Evolutionary conservation across 2,329 filamentous ascomycete genomes (phyloP), one percentile per base, ranked within the genome.

Genomic region (Diplodia intermedia): DNA sequence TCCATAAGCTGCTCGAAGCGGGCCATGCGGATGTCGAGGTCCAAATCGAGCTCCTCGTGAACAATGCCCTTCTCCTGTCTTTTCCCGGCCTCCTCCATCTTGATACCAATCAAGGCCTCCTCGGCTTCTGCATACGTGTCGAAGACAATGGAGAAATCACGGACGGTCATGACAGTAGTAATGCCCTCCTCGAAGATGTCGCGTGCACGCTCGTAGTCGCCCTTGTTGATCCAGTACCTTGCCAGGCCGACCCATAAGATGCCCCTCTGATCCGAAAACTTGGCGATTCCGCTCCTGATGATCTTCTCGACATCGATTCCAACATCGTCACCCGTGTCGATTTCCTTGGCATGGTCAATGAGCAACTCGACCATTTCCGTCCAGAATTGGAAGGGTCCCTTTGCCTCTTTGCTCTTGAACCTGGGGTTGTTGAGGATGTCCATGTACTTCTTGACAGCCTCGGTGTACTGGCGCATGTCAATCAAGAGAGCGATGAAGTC

Each of bases 1-100:
- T 99, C 94, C 94, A 99, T 98, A 66, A 99, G 85, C 75, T 97
- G 94, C 79, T 99, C 95, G 74, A 99, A 99, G 66, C 95, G 90
- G 87, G 97, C 90, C 93, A 99, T 97, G 62, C 94, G 89, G 72
- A 98, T 93, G 78, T 99, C 96, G 36, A 99, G 86, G 75, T 98
- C 94, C 70, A 96, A 92, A 77, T 99, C 95, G 12, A 93, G 91
- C 70, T 93, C 89, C 71, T 94, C 89, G 74, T 98, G 90, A 1
- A 90, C 79, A 54, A 88, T 85, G 12, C 90, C 92, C 75, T 93
- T 91, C 65, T 93, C 90, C n/a, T 92, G 89, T 53, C 94, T 90
- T 60, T 83, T 81, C 7, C 93, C 91, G 1, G 94, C 94, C 66
- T 91, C 87, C 73, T 98, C 94, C 89, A 99, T 96, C 73, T 98